phyloP scores from a whole-genome alignment of 257 asterid species.

The Fraxinus quadrangulata region DNA sequence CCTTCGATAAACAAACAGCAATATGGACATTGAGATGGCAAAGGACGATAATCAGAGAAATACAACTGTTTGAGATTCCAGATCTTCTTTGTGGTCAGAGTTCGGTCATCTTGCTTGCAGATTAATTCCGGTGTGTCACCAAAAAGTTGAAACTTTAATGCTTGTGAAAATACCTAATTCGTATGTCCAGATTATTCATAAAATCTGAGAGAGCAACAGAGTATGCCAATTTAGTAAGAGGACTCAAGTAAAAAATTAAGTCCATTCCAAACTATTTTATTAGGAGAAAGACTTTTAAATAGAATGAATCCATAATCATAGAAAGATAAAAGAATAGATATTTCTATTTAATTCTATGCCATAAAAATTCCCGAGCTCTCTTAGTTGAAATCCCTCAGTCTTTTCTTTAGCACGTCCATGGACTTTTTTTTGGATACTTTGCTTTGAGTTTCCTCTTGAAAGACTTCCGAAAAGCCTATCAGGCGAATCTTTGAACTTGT shows the following conservation, averaged over 20 bases:
- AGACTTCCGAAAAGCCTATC: conserved; percentile 56
- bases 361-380: background rate
- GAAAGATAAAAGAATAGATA: background rate
- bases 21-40: too few relatives aligned
- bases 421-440: conserved; percentile 43
- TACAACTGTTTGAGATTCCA: background rate
- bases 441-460: conserved; percentile 35
- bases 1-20: too few relatives aligned
- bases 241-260: background rate
- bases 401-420: conserved; percentile 45
- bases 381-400: conserved; percentile 52
- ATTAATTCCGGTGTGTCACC: background rate
- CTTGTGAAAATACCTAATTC: background rate
- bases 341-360: conserved; percentile 9
- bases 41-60: too few relatives aligned
- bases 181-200: background rate
- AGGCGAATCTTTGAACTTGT: conserved; percentile 49
- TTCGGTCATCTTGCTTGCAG: background rate
- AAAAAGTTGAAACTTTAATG: background rate
- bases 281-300: background rate
- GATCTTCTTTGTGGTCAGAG: background rate
- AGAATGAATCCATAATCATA: background rate
- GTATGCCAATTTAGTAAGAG: background rate
- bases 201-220: background rate
- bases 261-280: too few relatives aligned